These are phyloP conservation scores for Bruguiera gymnorhiza DNA, from an alignment of 345 rosid genomes.

Conservation along the genomic window DNA sequence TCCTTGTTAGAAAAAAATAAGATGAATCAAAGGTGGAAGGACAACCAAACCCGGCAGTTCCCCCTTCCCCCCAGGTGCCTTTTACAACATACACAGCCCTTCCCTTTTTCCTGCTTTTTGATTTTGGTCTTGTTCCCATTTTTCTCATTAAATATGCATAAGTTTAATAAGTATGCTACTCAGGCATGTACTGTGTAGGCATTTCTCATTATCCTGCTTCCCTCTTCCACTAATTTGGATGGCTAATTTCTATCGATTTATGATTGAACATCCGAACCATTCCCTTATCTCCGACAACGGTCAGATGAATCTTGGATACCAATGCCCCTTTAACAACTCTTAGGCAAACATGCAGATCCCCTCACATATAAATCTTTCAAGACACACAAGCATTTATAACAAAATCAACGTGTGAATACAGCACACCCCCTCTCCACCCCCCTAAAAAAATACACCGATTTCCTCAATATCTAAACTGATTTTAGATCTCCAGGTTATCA, in stretches of 20 bases:
- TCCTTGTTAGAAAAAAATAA: background rate
- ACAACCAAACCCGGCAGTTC: background rate
- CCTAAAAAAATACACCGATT: too few species aligned
- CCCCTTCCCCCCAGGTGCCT: background rate
- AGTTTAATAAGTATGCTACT: too few species aligned
- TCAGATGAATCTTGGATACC: too few species aligned
- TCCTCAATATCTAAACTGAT: background rate
- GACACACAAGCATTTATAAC: background rate
- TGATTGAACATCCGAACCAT: background rate
- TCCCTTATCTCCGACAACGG: background rate
- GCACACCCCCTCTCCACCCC: too few species aligned
- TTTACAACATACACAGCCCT: background rate
- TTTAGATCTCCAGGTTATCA: background rate
- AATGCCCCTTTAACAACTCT: background rate
- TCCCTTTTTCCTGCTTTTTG: too few species aligned
- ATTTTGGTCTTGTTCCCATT: too few species aligned
- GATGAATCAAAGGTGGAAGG: too few species aligned
- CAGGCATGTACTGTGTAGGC: too few species aligned
- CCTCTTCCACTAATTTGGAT: background rate
- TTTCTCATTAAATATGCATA: too few species aligned
- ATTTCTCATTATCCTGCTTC: too few species aligned
- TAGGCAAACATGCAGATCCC: background rate
- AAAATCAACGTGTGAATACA: too few species aligned
- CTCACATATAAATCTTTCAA: background rate
- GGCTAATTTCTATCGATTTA: background rate